Conservation (phyloP, 2,329 filamentous ascomycete genomes). For the Pestalotiopsis sp. region DNA sequence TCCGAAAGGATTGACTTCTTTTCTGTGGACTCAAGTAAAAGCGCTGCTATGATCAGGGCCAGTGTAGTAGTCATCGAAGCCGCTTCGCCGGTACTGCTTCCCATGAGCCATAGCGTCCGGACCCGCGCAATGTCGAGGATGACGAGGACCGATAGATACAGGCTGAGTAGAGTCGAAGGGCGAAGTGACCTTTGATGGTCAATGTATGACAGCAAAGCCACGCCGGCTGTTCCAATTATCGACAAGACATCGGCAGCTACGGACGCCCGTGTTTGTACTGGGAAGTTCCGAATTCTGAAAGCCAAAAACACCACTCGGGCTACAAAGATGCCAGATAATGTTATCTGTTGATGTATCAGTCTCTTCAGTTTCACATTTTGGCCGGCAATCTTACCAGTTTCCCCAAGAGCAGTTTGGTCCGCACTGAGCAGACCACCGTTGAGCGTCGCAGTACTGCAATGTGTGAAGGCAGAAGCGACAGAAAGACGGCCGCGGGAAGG, state of each 20-base stretch:
- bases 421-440: conserved; percentile 5
- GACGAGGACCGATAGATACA: conserved; percentile 22
- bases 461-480: conserved; percentile 18
- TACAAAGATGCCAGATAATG: conserved; percentile 16
- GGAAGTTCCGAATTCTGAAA: conserved; percentile 12
- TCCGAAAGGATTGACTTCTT: conserved; percentile 17
- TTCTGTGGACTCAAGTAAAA: conserved; percentile 22
- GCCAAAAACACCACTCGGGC: conserved; percentile 21
- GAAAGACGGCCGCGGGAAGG: conserved; percentile 21
- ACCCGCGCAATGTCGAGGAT: conserved; percentile 22
- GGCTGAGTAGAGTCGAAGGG: conserved; percentile 26
- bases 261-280: conserved; percentile 19
- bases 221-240: conserved; percentile 16
- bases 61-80: conserved; percentile 18
- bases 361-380: background rate
- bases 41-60: conserved; percentile 14
- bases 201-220: conserved; percentile 19
- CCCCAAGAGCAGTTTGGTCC: conserved; percentile 9
- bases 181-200: conserved; percentile 24
- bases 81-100: conserved; percentile 11
- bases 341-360: conserved; percentile 10
- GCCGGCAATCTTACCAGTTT: conserved; percentile 19
- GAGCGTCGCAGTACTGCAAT: conserved; percentile 11
- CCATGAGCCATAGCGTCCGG: conserved; percentile 23
- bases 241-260: conserved; percentile 23